A percentile compares a stretch with the other conserved stretches of the same genome.
phyloP scores from a whole-genome alignment of 2,329 filamentous ascomycete species.

The Lecanicillium sp. region DNA sequence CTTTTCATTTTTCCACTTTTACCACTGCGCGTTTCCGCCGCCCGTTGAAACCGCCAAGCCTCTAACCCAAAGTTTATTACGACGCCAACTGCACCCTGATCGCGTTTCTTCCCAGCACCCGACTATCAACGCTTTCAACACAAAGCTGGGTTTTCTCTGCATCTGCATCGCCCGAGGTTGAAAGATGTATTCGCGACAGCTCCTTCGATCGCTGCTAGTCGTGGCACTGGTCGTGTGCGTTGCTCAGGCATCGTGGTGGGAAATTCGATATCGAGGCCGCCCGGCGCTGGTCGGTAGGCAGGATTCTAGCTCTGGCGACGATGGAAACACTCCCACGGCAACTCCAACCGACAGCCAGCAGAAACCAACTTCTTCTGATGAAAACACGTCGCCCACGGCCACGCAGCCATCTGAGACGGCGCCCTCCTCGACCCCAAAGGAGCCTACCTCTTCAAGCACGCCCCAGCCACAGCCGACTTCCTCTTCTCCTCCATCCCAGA shows the following conservation, averaged over 20 bases:
- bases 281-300: constrained; percentile 8
- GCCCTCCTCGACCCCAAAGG: neutral
- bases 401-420: neutral
- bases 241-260: constrained; percentile 32
- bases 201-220: constrained; percentile 39
- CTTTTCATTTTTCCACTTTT: no score
- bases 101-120: no score
- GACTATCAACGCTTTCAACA: no score
- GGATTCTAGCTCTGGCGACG: constrained; percentile 1
- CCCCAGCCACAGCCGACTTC: constrained; percentile 9
- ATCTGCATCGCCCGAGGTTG: no score
- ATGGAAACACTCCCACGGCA: constrained; percentile 7
- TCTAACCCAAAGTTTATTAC: no score
- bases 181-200: constrained; percentile 37
- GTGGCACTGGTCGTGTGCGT: constrained; percentile 38
- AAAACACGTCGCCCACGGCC: neutral
- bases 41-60: no score
- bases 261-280: constrained; percentile 14
- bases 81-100: no score
- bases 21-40: no score
- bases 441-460: constrained; percentile 4
- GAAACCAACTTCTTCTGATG: neutral
- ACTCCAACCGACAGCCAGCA: neutral
- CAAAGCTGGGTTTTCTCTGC: no score
- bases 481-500: constrained; percentile 10